Conservation (phyloP, 495 filamentous ascomycete species). For the Cercophora newfieldiana region DNA sequence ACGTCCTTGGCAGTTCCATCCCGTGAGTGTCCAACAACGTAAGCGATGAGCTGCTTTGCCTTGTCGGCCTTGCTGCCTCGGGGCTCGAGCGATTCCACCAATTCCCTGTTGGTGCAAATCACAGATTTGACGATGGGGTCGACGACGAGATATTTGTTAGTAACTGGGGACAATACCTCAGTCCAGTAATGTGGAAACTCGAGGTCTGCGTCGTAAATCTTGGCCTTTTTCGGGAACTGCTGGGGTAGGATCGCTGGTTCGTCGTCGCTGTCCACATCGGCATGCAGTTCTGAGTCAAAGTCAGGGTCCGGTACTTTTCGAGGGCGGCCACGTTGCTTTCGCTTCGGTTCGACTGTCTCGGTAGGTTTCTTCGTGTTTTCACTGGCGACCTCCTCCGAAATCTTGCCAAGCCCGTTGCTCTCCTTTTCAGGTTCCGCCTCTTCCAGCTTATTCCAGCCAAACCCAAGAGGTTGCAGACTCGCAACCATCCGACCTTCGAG, state of each 20-base stretch:
- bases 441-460: conserved; percentile 87
- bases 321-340: background rate
- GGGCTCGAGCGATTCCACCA: conserved; percentile 76
- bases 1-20: conserved; percentile 95
- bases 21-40: conserved; percentile 80
- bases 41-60: conserved; percentile 86
- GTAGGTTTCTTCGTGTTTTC: background rate
- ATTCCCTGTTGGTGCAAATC: conserved; percentile 66
- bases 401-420: conserved; percentile 17
- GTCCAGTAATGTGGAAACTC: conserved; percentile 91
- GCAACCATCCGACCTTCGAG: conserved; percentile 79
- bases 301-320: background rate
- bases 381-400: conserved; percentile 21
- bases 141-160: conserved; percentile 74
- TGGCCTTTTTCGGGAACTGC: conserved; percentile 30
- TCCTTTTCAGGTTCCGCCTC: conserved; percentile 55
- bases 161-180: conserved; percentile 79
- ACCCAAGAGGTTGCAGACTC: conserved; percentile 84
- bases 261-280: conserved; percentile 39
- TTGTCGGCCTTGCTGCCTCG: conserved; percentile 78
- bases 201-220: conserved; percentile 65
- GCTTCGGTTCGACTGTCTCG: conserved; percentile 2
- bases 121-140: conserved; percentile 70
- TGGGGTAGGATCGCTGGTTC: conserved; percentile 41
- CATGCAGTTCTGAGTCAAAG: conserved; percentile 42